Conservation (phyloP, 2,329 filamentous ascomycete species). For the Ceratocystis smalleyi region DNA sequence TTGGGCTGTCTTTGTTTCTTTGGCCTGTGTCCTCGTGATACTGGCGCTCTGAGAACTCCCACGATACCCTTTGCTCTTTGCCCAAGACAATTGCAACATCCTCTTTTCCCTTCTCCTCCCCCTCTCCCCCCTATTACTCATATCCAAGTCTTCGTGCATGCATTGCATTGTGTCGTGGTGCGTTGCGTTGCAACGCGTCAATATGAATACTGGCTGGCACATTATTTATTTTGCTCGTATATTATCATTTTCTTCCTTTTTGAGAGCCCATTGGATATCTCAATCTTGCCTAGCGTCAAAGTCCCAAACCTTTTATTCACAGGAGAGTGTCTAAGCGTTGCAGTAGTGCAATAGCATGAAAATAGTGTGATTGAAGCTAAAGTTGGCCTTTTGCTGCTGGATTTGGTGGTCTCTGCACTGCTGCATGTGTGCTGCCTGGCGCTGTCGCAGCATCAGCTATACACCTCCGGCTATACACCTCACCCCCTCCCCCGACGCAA, state of each 20-base stretch:
- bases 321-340: background rate
- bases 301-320: background rate
- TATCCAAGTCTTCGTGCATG: too few relatives aligned
- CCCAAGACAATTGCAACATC: too few relatives aligned
- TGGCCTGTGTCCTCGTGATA: too few relatives aligned
- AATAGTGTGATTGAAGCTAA: background rate
- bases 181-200: too few relatives aligned
- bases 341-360: slow-evolving; percentile 7
- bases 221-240: slow-evolving; percentile 3
- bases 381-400: background rate
- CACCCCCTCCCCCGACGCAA: background rate
- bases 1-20: too few relatives aligned
- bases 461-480: too few relatives aligned
- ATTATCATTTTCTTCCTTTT: background rate
- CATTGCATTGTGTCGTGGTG: too few relatives aligned
- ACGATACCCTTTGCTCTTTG: too few relatives aligned
- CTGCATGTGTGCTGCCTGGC: background rate
- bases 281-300: background rate
- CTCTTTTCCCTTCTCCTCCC: too few relatives aligned
- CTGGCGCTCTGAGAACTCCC: too few relatives aligned
- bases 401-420: background rate
- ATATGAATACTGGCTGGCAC: background rate
- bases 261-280: background rate
- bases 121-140: too few relatives aligned
- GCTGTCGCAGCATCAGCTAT: background rate